Evolutionary conservation across 1,284 basidiomycete genomes (phyloP), one percentile per base, ranked within the genome.

Genomic region (Ganoderma leucocontextum): DNA sequence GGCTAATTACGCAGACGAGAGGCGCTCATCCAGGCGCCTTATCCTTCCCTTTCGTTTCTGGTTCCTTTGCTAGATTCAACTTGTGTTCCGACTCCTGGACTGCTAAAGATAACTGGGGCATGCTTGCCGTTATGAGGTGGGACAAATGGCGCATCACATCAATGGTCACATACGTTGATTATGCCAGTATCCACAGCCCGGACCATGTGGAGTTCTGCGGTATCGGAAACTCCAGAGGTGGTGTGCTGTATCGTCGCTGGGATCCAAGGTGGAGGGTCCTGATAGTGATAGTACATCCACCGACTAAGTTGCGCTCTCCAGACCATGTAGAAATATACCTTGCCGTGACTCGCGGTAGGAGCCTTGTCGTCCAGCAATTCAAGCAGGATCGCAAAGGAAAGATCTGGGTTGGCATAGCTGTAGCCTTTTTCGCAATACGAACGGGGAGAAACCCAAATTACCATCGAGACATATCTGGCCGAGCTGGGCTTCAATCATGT

Each of bases 111-210:
- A 94, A 79, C 92, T 94, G 66, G 35, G 64, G 59, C 39, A 47
- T 12, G 53, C 7, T 69, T 55, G 74, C 65, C 65, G 25, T 15
- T 65, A 63, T 22, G 36, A 59, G 29, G 25, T 41, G 38, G 29
- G 22, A 12, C 58, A 41, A 33, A 52, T 38, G n/a, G 38, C 3
- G 15, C 19, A 52, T 55, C n/a, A 19, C 49, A 22, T 29, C 19
- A 15, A 38, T 15, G 10, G 52, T 6, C 8, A 78, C 90, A 78
- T 77, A 92, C 95, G 78, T 93, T 94, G 64, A 96, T 90, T 42
- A 96, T 88, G 2, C 95, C 95, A 2, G 95, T 96, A 75, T 95
- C 93, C 7, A 96, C 91, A 8, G 92, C 91, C 38, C 94, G 84
- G 71, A 95, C 80, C 83, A 92, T 83, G 78, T 88, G 90, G 57